Evolutionary conservation across 1,284 basidiomycete genomes (phyloP).

Genomic region (Malassezia japonica): DNA sequence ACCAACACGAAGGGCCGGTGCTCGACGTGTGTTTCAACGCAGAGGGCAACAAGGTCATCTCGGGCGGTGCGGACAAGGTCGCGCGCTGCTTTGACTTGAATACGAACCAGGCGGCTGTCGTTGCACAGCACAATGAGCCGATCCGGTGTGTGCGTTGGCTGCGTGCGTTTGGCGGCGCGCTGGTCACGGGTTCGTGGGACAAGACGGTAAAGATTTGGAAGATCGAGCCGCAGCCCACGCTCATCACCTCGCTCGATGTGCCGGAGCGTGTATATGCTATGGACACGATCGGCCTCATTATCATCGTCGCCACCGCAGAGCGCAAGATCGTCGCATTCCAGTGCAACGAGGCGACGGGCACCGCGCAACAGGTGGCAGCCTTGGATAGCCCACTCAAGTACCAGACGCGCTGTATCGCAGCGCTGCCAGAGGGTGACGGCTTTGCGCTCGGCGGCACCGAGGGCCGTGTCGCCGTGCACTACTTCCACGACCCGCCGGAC

Average conservation of each 20-base stretch:
- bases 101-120: constrained; percentile 57
- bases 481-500: constrained; percentile 49
- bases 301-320: constrained; percentile 85
- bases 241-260: constrained; percentile 51
- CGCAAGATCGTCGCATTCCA: constrained; percentile 81
- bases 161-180: constrained; percentile 60
- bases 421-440: constrained; percentile 37
- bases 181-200: constrained; percentile 84
- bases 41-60: constrained; percentile 70
- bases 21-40: constrained; percentile 74
- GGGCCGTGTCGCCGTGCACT: constrained; percentile 93
- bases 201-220: constrained; percentile 68
- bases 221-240: constrained; percentile 29
- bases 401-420: constrained; percentile 64
- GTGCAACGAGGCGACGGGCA: constrained; percentile 56
- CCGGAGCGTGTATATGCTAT: constrained; percentile 78
- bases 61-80: constrained; percentile 76
- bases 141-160: constrained; percentile 69
- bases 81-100: constrained; percentile 69
- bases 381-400: constrained; percentile 57
- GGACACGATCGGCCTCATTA: constrained; percentile 72
- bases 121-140: constrained; percentile 74
- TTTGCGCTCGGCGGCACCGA: constrained; percentile 82
- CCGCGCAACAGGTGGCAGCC: constrained; percentile 23
- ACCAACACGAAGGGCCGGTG: constrained; percentile 70